Evolutionary conservation across 805 yeast genomes (phyloP).

Genomic region (Barnettozyma pratensis): DNA sequence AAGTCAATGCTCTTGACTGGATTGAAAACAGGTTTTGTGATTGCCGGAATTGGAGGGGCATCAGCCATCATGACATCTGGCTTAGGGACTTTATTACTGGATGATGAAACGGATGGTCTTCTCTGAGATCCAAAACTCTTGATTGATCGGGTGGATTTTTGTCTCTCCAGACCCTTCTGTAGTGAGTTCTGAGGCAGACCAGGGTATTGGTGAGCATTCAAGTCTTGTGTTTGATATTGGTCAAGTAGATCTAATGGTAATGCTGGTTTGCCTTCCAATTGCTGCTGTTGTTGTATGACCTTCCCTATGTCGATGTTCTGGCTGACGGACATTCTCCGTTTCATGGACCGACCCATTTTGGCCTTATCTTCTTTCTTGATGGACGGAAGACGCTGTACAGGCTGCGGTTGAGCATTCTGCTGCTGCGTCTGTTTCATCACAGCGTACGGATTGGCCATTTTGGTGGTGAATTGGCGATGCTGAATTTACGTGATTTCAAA

Average conservation of each 20-base stretch:
- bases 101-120: not conserved
- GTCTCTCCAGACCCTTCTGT: conserved; percentile 3
- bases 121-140: not conserved
- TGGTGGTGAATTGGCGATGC: not conserved
- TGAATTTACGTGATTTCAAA: too few species aligned
- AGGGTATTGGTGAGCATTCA: conserved; percentile 1
- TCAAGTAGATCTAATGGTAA: conserved; percentile 23
- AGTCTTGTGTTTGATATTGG: conserved; percentile 12
- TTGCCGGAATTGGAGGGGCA: conserved; percentile 7
- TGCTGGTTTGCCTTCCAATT: conserved; percentile 21
- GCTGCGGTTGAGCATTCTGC: conserved; percentile 6
- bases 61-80: not conserved
- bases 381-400: conserved; percentile 25
- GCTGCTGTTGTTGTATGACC: conserved; percentile 7
- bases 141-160: conserved; percentile 3
- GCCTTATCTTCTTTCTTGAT: conserved; percentile 31
- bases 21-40: conserved; percentile 2
- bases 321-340: conserved; percentile 40
- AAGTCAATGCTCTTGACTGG: conserved; percentile 13
- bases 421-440: conserved; percentile 7
- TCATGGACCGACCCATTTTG: conserved; percentile 37
- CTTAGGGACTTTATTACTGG: not conserved
- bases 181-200: conserved; percentile 6
- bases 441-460: conserved; percentile 17
- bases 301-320: conserved; percentile 18